Percentiles rank a stretch among this genome's conserved stretches.
These are phyloP conservation scores for Ceratobasidium sp. DNA, from an alignment of 1,284 basidiomycete genomes.

Conservation along the genomic window DNA sequence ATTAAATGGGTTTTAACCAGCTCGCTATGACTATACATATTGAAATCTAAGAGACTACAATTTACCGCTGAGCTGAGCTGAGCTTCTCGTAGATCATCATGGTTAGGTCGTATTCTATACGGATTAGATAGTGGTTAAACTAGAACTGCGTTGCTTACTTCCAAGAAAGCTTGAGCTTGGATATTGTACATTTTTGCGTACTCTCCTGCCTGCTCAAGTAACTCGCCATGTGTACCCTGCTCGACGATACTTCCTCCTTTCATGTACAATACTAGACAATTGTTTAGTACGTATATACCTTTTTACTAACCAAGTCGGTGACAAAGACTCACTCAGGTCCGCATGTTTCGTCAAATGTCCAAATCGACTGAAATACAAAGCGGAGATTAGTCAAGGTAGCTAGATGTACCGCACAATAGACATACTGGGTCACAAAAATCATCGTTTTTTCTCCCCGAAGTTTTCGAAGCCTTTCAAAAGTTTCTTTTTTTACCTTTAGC, in stretches of 20 bases:
- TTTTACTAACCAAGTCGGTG: neutral
- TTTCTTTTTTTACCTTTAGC: constrained; percentile 61
- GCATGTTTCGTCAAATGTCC: constrained; percentile 49
- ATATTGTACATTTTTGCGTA: constrained; percentile 71
- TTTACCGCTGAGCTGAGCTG: neutral
- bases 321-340: constrained; percentile 43
- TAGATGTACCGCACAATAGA: constrained; percentile 8
- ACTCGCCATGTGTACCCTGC: constrained; percentile 69
- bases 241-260: constrained; percentile 68
- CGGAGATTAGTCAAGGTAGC: neutral
- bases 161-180: constrained; percentile 48
- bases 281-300: neutral
- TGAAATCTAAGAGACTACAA: too few species aligned
- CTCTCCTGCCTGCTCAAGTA: constrained; percentile 66
- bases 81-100: neutral
- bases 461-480: constrained; percentile 71
- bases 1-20: too few species aligned
- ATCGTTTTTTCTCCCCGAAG: constrained; percentile 76
- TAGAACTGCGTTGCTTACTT: neutral
- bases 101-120: neutral
- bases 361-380: constrained; percentile 36
- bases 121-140: too few species aligned
- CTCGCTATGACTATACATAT: too few species aligned
- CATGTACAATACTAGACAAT: constrained; percentile 62
- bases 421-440: constrained; percentile 74